A percentile compares a stretch with the other conserved stretches of the same genome.
Conservation (phyloP, 352 stramenopile genomes). For the Phytophthora multivora region DNA sequence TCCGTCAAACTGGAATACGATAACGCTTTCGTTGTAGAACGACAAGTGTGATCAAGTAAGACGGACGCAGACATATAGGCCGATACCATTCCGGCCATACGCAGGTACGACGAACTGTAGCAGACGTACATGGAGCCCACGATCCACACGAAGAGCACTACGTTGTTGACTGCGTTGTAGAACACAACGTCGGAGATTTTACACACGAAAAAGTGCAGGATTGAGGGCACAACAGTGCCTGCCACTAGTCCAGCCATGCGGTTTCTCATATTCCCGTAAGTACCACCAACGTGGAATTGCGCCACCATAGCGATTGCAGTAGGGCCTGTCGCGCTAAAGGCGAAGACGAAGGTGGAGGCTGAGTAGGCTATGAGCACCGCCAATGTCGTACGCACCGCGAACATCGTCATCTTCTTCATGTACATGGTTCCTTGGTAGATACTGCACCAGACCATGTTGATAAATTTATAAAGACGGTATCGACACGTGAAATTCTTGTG, state of each 20-base stretch:
- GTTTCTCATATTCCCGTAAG: constrained; percentile 71
- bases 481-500: constrained; percentile 60
- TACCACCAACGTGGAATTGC: constrained; percentile 62
- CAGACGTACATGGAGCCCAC: constrained; percentile 75
- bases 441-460: constrained; percentile 44
- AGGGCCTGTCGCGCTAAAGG: constrained; percentile 60
- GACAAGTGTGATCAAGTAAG: constrained; percentile 57
- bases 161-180: constrained; percentile 70
- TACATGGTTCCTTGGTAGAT: constrained; percentile 51
- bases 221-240: constrained; percentile 71
- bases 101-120: constrained; percentile 62
- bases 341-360: constrained; percentile 69
- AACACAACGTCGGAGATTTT: constrained; percentile 43
- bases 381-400: constrained; percentile 60
- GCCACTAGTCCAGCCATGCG: constrained; percentile 69
- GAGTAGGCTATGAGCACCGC: constrained; percentile 58
- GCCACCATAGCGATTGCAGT: constrained; percentile 74
- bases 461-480: constrained; percentile 54
- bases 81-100: constrained; percentile 65
- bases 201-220: constrained; percentile 77
- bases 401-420: constrained; percentile 44
- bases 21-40: constrained; percentile 23
- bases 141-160: constrained; percentile 65
- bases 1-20: constrained; percentile 72
- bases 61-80: constrained; percentile 69